phyloP scores from a whole-genome alignment of 768 basidiomycete species.

The Boletus pseudo-olivaceus region DNA sequence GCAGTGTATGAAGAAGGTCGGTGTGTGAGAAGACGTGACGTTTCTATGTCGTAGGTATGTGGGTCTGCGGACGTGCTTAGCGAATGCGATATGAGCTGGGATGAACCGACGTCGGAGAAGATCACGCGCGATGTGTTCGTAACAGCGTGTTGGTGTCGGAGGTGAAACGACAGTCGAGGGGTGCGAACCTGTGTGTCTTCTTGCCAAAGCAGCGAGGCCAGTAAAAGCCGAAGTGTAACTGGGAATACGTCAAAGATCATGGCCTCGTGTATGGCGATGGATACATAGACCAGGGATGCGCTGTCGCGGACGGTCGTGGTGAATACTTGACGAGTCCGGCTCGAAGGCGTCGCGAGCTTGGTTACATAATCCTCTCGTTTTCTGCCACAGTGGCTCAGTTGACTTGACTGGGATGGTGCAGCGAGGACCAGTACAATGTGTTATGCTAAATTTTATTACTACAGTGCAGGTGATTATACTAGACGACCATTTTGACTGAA shows the following conservation, averaged over 20 bases:
- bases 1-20: slow-evolving; percentile 43
- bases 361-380: slow-evolving; percentile 13
- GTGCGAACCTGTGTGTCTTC: slow-evolving; percentile 29
- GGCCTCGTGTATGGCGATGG: not conserved
- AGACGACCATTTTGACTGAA: not conserved
- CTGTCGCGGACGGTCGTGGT: not conserved
- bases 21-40: slow-evolving; percentile 38
- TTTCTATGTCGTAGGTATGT: slow-evolving; percentile 42
- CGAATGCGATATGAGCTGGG: slow-evolving; percentile 28
- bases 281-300: not conserved
- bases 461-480: not conserved
- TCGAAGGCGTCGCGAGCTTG: not conserved
- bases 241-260: slow-evolving; percentile 35
- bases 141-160: slow-evolving; percentile 63
- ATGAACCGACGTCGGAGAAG: slow-evolving; percentile 50
- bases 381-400: not conserved
- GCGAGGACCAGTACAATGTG: no score
- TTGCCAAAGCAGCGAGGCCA: slow-evolving; percentile 42
- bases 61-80: slow-evolving; percentile 22
- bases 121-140: slow-evolving; percentile 52
- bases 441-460: not conserved
- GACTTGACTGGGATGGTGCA: not conserved
- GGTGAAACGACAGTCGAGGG: slow-evolving; percentile 49
- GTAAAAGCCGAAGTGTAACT: slow-evolving; percentile 37
- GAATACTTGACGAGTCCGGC: no score